These are phyloP conservation scores for Lactarius akahatsu DNA, from an alignment of 768 basidiomycete species.

Conservation along the genomic window DNA sequence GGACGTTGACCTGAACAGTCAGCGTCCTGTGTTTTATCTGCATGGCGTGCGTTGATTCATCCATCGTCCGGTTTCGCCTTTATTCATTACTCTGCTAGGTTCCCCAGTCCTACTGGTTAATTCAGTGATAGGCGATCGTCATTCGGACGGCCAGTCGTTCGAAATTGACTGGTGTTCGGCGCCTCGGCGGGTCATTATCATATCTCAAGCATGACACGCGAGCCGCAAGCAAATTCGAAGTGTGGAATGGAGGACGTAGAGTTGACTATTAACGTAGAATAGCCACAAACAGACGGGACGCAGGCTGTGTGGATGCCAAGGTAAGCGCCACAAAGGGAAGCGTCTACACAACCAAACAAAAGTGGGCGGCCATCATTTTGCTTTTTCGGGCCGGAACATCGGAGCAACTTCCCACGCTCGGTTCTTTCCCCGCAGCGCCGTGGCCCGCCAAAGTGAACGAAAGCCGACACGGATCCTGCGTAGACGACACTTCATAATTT, in stretches of 20 bases:
- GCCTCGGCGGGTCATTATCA: background rate
- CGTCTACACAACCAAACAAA: conserved; percentile 27
- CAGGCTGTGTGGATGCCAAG: conserved; percentile 10
- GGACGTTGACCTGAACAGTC: background rate
- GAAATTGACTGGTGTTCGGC: background rate
- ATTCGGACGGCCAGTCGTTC: background rate
- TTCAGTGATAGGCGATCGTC: background rate
- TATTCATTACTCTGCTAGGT: background rate
- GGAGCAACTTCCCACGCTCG: conserved; percentile 30
- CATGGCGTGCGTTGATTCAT: background rate
- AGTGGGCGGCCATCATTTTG: conserved; percentile 26
- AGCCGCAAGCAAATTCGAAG: background rate
- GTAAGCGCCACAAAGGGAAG: conserved; percentile 25
- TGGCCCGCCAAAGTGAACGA: conserved; percentile 31
- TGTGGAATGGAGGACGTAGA: conserved; percentile 5
- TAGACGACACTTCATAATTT: conserved; percentile 29
- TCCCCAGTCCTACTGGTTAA: background rate
- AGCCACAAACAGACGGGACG: background rate
- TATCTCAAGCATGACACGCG: background rate
- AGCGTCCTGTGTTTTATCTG: background rate
- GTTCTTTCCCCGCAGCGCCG: conserved; percentile 31
- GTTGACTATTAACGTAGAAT: conserved; percentile 13
- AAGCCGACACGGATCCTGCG: conserved; percentile 26
- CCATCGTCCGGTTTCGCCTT: background rate
- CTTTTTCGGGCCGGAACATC: conserved; percentile 27